These are phyloP conservation scores for Collybiopsis confluens DNA, from an alignment of 768 basidiomycete species.

Conservation along the genomic window DNA sequence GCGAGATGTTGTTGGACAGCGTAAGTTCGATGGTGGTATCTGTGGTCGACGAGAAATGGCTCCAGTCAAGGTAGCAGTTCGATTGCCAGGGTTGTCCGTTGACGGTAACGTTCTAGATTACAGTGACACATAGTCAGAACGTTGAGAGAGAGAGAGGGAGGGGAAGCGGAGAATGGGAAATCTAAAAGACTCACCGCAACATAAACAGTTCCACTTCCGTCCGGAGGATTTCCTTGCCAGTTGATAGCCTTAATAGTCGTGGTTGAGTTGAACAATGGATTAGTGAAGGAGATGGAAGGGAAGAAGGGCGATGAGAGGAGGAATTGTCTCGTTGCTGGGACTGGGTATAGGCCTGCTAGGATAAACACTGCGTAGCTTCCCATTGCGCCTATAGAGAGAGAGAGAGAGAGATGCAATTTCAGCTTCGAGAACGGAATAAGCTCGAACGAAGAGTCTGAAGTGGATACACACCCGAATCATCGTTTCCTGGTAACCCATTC, in stretches of 20 bases:
- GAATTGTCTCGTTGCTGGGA: conserved; percentile 59
- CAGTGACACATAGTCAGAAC: too few species aligned
- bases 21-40: conserved; percentile 53
- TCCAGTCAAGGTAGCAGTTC: conserved; percentile 64
- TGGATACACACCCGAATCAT: conserved; percentile 24
- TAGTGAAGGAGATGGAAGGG: conserved; percentile 55
- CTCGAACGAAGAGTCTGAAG: conserved; percentile 5
- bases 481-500: conserved; percentile 61
- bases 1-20: conserved; percentile 47
- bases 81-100: conserved; percentile 56
- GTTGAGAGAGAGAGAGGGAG: not conserved
- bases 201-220: conserved; percentile 52
- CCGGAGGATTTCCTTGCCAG: conserved; percentile 47
- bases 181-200: conserved; percentile 38
- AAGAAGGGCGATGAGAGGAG: conserved; percentile 63
- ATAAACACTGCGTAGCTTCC: conserved; percentile 58
- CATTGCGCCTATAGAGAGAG: conserved; percentile 46
- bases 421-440: too few species aligned
- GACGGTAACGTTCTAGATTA: conserved; percentile 46
- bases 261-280: conserved; percentile 52
- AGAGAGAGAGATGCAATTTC: too few species aligned
- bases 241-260: conserved; percentile 49
- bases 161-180: not conserved
- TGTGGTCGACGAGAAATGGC: conserved; percentile 39
- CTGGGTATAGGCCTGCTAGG: conserved; percentile 56